Conservation (phyloP, 2,329 filamentous ascomycete species). For the Cladophialophora psammophila region DNA sequence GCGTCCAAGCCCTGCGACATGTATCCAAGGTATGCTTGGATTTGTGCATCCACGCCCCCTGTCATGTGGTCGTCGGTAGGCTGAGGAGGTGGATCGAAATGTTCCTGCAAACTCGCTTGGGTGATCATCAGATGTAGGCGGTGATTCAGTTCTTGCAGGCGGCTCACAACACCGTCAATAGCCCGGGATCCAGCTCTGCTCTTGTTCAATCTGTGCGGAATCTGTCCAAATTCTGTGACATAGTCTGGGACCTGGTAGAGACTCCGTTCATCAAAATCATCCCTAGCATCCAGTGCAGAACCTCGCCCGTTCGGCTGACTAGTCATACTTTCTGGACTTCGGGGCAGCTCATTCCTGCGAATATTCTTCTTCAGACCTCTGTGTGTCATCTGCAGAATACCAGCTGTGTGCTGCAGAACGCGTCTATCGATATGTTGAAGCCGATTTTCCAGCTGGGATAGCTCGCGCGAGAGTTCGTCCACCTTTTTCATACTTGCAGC, state of each 20-base stretch:
- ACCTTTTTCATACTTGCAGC: conserved; percentile 78
- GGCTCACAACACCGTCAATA: conserved; percentile 68
- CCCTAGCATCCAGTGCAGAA: conserved; percentile 62
- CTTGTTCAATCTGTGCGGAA: conserved; percentile 41
- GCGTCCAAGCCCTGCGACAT: conserved; percentile 70
- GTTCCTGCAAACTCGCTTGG: conserved; percentile 47
- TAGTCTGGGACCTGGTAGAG: conserved; percentile 74
- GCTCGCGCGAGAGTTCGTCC: conserved; percentile 80
- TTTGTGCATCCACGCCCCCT: conserved; percentile 35
- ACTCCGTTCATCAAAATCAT: conserved; percentile 78
- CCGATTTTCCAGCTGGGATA: conserved; percentile 80
- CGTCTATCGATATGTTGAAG: conserved; percentile 76
- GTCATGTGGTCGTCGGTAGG: conserved; percentile 41
- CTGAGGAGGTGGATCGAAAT: conserved; percentile 50
- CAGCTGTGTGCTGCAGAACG: conserved; percentile 88
- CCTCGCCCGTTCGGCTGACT: conserved; percentile 52
- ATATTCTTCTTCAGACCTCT: conserved; percentile 70
- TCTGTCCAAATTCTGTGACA: conserved; percentile 58
- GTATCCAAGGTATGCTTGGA: conserved; percentile 69
- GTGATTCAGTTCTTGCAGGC: conserved; percentile 71
- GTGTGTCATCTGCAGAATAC: conserved; percentile 89
- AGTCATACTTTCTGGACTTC: conserved; percentile 75
- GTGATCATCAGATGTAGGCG: conserved; percentile 72
- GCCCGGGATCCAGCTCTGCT: conserved; percentile 34
- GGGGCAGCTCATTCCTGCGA: conserved; percentile 61